These are phyloP conservation scores for Blechomonas ayalai DNA, from an alignment of 208 protist genomes.

Conservation along the genomic window DNA sequence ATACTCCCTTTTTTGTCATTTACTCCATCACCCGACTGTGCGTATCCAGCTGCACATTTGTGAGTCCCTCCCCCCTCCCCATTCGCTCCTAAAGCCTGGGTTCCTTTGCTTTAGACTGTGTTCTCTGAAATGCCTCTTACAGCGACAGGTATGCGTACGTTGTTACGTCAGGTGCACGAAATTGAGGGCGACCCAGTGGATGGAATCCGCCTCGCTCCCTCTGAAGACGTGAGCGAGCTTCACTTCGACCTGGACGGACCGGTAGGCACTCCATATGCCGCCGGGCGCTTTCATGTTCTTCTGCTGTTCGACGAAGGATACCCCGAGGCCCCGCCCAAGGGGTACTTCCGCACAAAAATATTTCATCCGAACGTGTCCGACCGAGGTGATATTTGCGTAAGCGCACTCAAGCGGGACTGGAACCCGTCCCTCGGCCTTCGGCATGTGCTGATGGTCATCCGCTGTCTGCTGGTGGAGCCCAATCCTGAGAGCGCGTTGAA, in stretches of 20 bases:
- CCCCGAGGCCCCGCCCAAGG: slow-evolving; percentile 94
- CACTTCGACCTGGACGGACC: slow-evolving; percentile 92
- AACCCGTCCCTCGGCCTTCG: slow-evolving; percentile 87
- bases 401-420: slow-evolving; percentile 98
- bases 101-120: neutral
- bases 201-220: slow-evolving; percentile 79
- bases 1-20: too few species aligned
- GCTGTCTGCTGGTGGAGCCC: slow-evolving; percentile 97
- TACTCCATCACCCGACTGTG: too few species aligned
- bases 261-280: slow-evolving; percentile 94
- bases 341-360: slow-evolving; percentile 97
- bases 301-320: slow-evolving; percentile 92
- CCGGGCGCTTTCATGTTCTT: slow-evolving; percentile 89
- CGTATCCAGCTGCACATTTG: too few species aligned
- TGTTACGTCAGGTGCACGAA: slow-evolving; percentile 82
- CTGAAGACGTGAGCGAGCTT: slow-evolving; percentile 91
- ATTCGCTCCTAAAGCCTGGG: neutral
- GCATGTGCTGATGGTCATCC: slow-evolving; percentile 94
- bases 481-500: slow-evolving; percentile 98
- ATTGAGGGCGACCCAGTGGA: slow-evolving; percentile 73
- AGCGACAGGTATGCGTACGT: slow-evolving; percentile 63
- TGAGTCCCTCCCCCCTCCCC: too few species aligned
- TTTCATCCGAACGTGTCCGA: slow-evolving; percentile 99
- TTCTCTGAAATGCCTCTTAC: slow-evolving; percentile 78
- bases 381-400: slow-evolving; percentile 98